Percentiles rank a stretch among this genome's conserved stretches.
phyloP scores from a whole-genome alignment of 2,329 filamentous ascomycete species.

The Diaporthe sp. region DNA sequence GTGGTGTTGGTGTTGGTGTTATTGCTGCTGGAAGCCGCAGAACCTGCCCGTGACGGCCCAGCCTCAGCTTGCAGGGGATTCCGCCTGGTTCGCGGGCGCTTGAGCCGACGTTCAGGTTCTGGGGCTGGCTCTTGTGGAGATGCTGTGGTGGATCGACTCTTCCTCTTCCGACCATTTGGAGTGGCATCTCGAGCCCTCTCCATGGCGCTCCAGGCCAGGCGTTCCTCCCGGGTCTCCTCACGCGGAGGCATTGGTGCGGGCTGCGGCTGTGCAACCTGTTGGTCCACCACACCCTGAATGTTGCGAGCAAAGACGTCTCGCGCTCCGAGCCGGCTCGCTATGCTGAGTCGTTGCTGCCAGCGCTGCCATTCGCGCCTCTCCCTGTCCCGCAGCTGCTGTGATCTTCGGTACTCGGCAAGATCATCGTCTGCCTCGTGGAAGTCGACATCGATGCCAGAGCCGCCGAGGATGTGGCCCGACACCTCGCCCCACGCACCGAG shows the following conservation, averaged over 20 bases:
- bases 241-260: conserved; percentile 61
- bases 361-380: conserved; percentile 72
- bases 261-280: conserved; percentile 61
- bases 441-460: conserved; percentile 82
- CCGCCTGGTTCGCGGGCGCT: conserved; percentile 86
- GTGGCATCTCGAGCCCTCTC: conserved; percentile 78
- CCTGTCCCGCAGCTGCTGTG: conserved; percentile 67
- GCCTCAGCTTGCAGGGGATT: conserved; percentile 65
- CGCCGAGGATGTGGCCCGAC: conserved; percentile 73
- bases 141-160: conserved; percentile 76
- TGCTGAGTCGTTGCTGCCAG: conserved; percentile 87
- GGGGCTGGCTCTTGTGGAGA: conserved; percentile 78
- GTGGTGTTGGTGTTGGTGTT: conserved; percentile 11
- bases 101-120: conserved; percentile 85
- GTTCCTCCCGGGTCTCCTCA: conserved; percentile 81
- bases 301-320: conserved; percentile 78
- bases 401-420: conserved; percentile 66
- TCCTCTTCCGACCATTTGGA: conserved; percentile 78
- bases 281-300: conserved; percentile 70
- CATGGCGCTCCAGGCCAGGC: conserved; percentile 89
- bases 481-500: conserved; percentile 85
- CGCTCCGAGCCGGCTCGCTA: conserved; percentile 85
- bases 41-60: conserved; percentile 53
- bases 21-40: conserved; percentile 37
- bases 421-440: conserved; percentile 84